phyloP scores from a whole-genome alignment of 2,329 filamentous ascomycete genomes.

The Triangularia setosa region DNA sequence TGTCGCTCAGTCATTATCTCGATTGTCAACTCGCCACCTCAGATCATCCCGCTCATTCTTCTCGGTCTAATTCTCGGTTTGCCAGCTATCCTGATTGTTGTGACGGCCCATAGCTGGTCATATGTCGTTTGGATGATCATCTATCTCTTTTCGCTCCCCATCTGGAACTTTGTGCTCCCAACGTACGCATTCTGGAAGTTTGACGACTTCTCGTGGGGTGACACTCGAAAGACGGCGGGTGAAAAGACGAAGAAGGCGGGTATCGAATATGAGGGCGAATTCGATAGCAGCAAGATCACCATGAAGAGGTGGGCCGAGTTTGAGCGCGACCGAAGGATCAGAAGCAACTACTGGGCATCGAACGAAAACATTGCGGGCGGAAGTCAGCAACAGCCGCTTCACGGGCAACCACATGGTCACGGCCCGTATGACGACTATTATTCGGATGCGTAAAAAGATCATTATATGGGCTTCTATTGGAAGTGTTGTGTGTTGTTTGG shows the following conservation, averaged over 20 bases:
- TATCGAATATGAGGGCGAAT: slow-evolving; percentile 88
- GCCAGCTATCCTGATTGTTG: slow-evolving; percentile 82
- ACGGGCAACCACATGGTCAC: slow-evolving; percentile 41
- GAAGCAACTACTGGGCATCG: slow-evolving; percentile 49
- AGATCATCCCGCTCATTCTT: slow-evolving; percentile 86
- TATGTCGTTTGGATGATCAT: slow-evolving; percentile 98
- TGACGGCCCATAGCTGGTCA: slow-evolving; percentile 88
- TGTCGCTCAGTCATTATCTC: slow-evolving; percentile 68
- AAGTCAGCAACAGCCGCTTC: slow-evolving; percentile 29
- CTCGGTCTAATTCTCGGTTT: slow-evolving; percentile 89
- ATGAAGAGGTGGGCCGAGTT: slow-evolving; percentile 99
- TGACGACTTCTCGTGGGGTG: slow-evolving; percentile 98
- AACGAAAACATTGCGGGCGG: slow-evolving; percentile 47
- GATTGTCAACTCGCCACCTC: slow-evolving; percentile 70
- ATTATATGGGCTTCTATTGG: slow-evolving; percentile 3
- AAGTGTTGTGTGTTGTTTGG: slow-evolving; percentile 8
- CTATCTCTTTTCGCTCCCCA: slow-evolving; percentile 85
- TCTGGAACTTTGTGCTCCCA: slow-evolving; percentile 97
- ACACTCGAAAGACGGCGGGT: slow-evolving; percentile 90
- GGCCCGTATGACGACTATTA: slow-evolving; percentile 54
- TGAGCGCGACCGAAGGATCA: slow-evolving; percentile 61
- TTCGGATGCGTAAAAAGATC: slow-evolving; percentile 45
- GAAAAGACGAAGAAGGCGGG: slow-evolving; percentile 85
- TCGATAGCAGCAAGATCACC: slow-evolving; percentile 97
- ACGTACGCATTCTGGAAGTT: slow-evolving; percentile 99